Conservation (phyloP, 2,329 filamentous ascomycete species). For the Incumbomyces lentus region DNA sequence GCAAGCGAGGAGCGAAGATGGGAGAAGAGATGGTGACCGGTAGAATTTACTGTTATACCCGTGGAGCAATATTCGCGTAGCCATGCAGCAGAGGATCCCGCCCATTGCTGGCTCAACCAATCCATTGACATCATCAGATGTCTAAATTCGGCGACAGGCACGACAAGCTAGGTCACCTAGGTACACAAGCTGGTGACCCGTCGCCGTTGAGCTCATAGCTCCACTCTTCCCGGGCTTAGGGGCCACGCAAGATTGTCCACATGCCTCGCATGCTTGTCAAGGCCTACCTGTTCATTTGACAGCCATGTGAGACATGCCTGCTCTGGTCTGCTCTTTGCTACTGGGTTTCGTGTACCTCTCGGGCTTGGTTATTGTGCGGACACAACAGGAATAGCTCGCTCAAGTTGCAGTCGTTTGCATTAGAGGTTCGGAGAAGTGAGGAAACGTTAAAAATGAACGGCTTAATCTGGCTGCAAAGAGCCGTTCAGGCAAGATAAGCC, state of each 20-base stretch:
- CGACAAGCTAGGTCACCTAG: too few relatives aligned
- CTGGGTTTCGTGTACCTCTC: too few relatives aligned
- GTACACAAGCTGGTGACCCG: too few relatives aligned
- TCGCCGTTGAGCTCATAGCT: slow-evolving; percentile 4
- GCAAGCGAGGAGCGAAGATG: too few relatives aligned
- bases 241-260: slow-evolving; percentile 6
- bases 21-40: too few relatives aligned
- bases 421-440: too few relatives aligned
- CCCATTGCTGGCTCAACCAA: too few relatives aligned
- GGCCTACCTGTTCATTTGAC: not conserved
- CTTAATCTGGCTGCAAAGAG: too few relatives aligned
- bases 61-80: not conserved
- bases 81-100: not conserved
- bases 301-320: not conserved
- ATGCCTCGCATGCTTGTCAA: not conserved
- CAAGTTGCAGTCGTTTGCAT: too few relatives aligned
- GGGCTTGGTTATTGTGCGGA: not conserved
- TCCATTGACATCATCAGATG: not conserved
- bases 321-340: not conserved
- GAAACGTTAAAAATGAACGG: too few relatives aligned
- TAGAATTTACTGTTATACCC: too few relatives aligned
- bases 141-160: not conserved
- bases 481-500: not conserved
- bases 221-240: not conserved
- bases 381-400: not conserved